A percentile compares a stretch with the other conserved stretches of the same genome.
phyloP scores from a whole-genome alignment of 2,329 filamentous ascomycete species.

The Phialocephala subalpina region DNA sequence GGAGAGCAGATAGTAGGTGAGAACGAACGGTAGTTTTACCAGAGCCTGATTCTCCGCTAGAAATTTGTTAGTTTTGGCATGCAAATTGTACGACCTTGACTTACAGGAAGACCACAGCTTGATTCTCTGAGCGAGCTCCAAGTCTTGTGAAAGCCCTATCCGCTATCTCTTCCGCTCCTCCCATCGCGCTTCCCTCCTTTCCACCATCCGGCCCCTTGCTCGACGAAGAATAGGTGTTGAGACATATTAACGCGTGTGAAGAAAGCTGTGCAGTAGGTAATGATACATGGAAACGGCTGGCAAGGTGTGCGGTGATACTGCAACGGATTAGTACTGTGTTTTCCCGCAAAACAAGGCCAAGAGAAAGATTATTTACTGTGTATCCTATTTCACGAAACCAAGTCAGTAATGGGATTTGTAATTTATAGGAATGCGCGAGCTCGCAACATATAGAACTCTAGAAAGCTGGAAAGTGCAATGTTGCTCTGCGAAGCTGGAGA shows the following conservation, averaged over 20 bases:
- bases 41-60: constrained; percentile 91
- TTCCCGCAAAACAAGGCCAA: not conserved
- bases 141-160: constrained; percentile 85
- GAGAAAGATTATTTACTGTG: constrained; percentile 55
- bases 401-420: too few species aligned
- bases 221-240: constrained; percentile 95
- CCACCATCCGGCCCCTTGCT: constrained; percentile 88
- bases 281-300: constrained; percentile 90
- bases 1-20: constrained; percentile 84
- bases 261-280: constrained; percentile 88
- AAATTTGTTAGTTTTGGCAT: constrained; percentile 26
- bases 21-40: constrained; percentile 95
- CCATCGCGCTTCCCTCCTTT: constrained; percentile 91
- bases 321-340: not conserved
- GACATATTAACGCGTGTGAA: constrained; percentile 87
- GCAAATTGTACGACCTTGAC: constrained; percentile 47
- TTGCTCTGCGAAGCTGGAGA: too few species aligned
- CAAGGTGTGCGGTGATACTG: constrained; percentile 76
- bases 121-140: constrained; percentile 89
- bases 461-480: too few species aligned
- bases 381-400: constrained; percentile 53
- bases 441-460: too few species aligned
- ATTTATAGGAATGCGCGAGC: too few species aligned
- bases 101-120: constrained; percentile 92
- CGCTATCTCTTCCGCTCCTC: constrained; percentile 90